Evolutionary conservation across 2,329 filamentous ascomycete genomes (phyloP).

Genomic region (Juglanconis sp.): DNA sequence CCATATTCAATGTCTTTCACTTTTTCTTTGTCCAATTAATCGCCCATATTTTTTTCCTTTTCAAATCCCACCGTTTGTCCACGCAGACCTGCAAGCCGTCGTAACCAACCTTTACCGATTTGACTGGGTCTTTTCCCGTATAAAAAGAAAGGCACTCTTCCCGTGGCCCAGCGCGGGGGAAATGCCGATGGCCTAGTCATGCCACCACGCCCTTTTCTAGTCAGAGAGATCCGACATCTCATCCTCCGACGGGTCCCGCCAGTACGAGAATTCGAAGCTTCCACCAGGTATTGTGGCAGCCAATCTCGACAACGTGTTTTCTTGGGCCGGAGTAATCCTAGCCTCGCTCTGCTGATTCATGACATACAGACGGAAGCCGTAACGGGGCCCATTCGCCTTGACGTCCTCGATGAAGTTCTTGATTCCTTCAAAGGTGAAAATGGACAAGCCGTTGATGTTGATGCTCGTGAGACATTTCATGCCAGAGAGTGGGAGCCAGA

Average conservation of each 20-base stretch:
- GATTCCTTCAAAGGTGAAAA: slow-evolving; percentile 51
- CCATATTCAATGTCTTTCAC: no score
- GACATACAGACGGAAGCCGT: slow-evolving; percentile 32
- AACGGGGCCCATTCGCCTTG: slow-evolving; percentile 21
- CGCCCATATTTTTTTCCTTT: no score
- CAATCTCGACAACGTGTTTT: slow-evolving; percentile 22
- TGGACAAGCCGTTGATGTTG: slow-evolving; percentile 51
- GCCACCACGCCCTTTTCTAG: background rate
- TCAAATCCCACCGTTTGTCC: no score
- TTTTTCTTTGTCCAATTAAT: no score
- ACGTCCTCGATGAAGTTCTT: slow-evolving; percentile 37
- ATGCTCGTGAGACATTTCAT: slow-evolving; percentile 49
- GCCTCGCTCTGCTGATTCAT: slow-evolving; percentile 29
- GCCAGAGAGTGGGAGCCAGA: slow-evolving; percentile 33
- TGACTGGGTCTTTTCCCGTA: no score
- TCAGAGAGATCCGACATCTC: slow-evolving; percentile 19
- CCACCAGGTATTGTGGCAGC: slow-evolving; percentile 29
- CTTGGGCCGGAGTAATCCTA: slow-evolving; percentile 27
- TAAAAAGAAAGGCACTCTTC: no score
- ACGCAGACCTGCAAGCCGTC: no score
- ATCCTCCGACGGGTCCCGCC: slow-evolving; percentile 31
- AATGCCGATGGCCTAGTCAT: no score
- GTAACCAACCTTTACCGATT: no score
- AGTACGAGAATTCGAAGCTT: slow-evolving; percentile 31
- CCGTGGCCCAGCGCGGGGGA: no score